Base-by-base conservation (phyloP, 352 stramenopile genomes). In the Blastocystis hominis region DNA sequence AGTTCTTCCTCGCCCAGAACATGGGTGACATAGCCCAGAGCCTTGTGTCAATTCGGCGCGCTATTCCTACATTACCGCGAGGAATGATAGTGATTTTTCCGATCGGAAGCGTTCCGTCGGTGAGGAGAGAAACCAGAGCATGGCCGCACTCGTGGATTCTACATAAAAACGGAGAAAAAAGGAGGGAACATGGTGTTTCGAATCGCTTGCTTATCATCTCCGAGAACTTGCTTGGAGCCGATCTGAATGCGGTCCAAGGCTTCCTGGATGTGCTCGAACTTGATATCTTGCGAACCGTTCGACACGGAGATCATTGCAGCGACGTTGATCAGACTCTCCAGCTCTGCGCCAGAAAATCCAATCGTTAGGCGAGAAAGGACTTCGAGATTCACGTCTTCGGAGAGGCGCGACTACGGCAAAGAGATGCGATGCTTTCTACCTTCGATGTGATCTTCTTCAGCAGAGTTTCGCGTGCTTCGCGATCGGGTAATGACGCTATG, bases 11-110 rank as follows among this genome's bases (percentile, higher is more conserved):
- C 72, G 20, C 47, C 59, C n/a, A 53, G 34, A n/a, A 40, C 5
- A 17, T 42, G 59, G 17, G 64, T 13, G 10, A 76, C 64, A 76
- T 76, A 76, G 9, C 64, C 64, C 30, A 76, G 64, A 17, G 64
- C 64, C 64, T 76, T n/a, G 2, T 34, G 36, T 40, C 24, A 34
- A 76, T 55, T 1, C 63, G 93, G 97, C 3, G 98, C 96, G 95
- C 98, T 98, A 96, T 96, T 38, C 98, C 91, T 3, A 95, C 92
- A 79, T 97, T 92, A 3, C 97, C 97, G 24, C 97, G 93, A n/a
- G 96, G 96, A 94, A 99, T 98, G 88, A 99, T 98, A 3, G 97
- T 99, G 10, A 96, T 96, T 91, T 99, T 99, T 92, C 98, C 97
- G 86, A 99, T 95, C 0, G 95, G 95, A 75, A 97, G 92, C 6